A percentile compares a stretch with the other conserved stretches of the same genome.
Conservation (phyloP, 1,284 basidiomycete genomes). For the Neolentinus lepideus region DNA sequence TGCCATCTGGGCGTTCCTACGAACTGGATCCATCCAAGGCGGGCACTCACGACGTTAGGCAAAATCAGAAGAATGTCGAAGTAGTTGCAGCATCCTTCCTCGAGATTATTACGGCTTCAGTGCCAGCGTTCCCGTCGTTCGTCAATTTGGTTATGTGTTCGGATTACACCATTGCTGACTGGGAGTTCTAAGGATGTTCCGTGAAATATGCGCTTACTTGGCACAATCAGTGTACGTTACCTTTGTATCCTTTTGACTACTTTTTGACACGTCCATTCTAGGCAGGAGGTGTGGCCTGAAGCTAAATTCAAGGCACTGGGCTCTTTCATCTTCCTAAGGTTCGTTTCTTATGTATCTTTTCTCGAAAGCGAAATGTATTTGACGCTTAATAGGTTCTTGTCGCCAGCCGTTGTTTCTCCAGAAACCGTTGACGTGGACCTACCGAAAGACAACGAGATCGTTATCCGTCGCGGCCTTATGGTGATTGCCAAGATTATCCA, state of each 20-base stretch:
- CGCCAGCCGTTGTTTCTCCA: slow-evolving; percentile 82
- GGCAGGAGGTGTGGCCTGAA: slow-evolving; percentile 70
- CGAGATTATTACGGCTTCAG: slow-evolving; percentile 67
- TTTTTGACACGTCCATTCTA: slow-evolving; percentile 14
- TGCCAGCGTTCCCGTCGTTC: slow-evolving; percentile 69
- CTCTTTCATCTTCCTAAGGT: slow-evolving; percentile 88
- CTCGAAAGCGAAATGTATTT: slow-evolving; percentile 3
- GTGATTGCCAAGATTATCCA: slow-evolving; percentile 88
- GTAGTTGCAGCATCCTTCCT: slow-evolving; percentile 74
- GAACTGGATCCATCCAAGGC: slow-evolving; percentile 74
- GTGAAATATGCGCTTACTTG: slow-evolving; percentile 83
- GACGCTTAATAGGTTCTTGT: slow-evolving; percentile 56
- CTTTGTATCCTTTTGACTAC: background rate
- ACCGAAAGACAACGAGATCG: slow-evolving; percentile 48
- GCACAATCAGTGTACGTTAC: slow-evolving; percentile 69
- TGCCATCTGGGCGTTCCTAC: slow-evolving; percentile 71
- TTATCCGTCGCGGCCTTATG: slow-evolving; percentile 72
- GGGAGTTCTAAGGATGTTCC: slow-evolving; percentile 58
- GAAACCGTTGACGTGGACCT: slow-evolving; percentile 80
- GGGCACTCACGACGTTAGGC: slow-evolving; percentile 50
- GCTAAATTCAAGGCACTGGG: slow-evolving; percentile 83
- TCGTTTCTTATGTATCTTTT: background rate
- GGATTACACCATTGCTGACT: slow-evolving; percentile 7
- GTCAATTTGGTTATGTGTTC: slow-evolving; percentile 19
- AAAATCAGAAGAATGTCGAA: slow-evolving; percentile 70